Conservation (phyloP, 352 stramenopile species). For the Aphanomyces stellatus region DNA sequence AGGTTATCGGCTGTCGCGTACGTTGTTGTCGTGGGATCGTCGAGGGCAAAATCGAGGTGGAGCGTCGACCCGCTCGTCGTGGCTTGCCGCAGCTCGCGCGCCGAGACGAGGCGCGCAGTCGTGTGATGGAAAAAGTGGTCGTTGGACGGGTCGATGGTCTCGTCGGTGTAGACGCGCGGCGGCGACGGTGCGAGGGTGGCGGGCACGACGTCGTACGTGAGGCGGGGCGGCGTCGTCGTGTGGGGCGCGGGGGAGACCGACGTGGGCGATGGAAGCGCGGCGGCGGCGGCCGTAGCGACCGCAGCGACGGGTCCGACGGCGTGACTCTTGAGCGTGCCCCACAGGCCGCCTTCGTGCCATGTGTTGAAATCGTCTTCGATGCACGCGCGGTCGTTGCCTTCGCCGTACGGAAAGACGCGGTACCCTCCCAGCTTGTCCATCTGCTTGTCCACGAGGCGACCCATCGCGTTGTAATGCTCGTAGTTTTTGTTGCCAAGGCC, state of each 20-base stretch:
- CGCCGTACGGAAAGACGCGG: slow-evolving; percentile 55
- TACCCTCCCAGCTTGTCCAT: slow-evolving; percentile 74
- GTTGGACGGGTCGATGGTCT: slow-evolving; percentile 62
- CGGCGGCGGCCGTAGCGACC: too few species aligned
- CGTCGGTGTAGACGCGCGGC: slow-evolving; percentile 15
- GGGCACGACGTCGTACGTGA: slow-evolving; percentile 49
- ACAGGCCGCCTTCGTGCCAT: slow-evolving; percentile 91
- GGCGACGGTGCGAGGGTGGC: slow-evolving; percentile 26
- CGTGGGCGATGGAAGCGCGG: too few species aligned
- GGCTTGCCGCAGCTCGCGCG: slow-evolving; percentile 78
- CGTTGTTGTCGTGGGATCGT: slow-evolving; percentile 51
- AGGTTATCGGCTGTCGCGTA: slow-evolving; percentile 94
- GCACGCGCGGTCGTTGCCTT: slow-evolving; percentile 94
- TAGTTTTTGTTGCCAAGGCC: slow-evolving; percentile 93
- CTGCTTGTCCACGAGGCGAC: slow-evolving; percentile 79
- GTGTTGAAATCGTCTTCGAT: slow-evolving; percentile 90
- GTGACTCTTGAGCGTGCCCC: slow-evolving; percentile 49
- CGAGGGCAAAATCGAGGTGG: slow-evolving; percentile 86
- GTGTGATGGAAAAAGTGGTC: slow-evolving; percentile 86
- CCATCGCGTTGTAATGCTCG: slow-evolving; percentile 93
- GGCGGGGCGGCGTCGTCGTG: slow-evolving; percentile 29
- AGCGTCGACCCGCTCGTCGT: slow-evolving; percentile 74
- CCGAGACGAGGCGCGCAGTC: slow-evolving; percentile 74
- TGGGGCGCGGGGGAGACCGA: neutral
- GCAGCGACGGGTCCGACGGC: slow-evolving; percentile 16